These are phyloP conservation scores for Quercus tomentella DNA, from an alignment of 331 rosid genomes.

Conservation along the genomic window DNA sequence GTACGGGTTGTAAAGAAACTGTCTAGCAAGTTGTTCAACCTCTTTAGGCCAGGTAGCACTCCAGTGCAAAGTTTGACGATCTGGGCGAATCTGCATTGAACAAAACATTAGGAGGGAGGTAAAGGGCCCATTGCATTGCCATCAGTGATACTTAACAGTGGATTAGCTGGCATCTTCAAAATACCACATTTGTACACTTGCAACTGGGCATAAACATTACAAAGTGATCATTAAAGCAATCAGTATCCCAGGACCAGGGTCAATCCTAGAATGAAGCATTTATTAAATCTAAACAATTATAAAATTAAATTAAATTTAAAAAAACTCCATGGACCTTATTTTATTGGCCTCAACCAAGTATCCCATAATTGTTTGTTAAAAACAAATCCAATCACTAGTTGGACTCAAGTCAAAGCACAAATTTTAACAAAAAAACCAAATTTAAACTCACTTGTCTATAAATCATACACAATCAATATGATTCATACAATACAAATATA, in stretches of 20 bases:
- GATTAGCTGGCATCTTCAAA: background rate
- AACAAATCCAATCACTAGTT: no score
- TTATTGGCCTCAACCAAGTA: no score
- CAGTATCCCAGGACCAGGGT: background rate
- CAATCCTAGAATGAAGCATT: no score
- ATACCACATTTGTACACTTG: background rate
- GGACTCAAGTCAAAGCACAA: no score
- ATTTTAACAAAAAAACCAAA: no score
- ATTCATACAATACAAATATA: no score
- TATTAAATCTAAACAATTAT: no score
- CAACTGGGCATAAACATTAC: background rate
- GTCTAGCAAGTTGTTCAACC: slow-evolving; percentile 82
- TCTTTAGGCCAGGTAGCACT: slow-evolving; percentile 99
- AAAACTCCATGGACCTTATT: no score
- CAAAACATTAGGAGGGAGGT: background rate
- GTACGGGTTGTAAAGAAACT: slow-evolving; percentile 90
- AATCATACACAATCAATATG: no score
- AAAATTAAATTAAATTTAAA: no score
- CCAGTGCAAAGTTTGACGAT: slow-evolving; percentile 94
- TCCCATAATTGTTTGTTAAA: no score
- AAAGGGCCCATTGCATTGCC: background rate
- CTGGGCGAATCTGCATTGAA: slow-evolving; percentile 74
- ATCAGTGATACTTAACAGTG: background rate
- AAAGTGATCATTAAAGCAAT: background rate
- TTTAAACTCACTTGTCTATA: no score